Percentiles rank a stretch among this genome's conserved stretches.
Evolutionary conservation across 306 rosid species (phyloP).

Genomic region (Lablab purpureus): DNA sequence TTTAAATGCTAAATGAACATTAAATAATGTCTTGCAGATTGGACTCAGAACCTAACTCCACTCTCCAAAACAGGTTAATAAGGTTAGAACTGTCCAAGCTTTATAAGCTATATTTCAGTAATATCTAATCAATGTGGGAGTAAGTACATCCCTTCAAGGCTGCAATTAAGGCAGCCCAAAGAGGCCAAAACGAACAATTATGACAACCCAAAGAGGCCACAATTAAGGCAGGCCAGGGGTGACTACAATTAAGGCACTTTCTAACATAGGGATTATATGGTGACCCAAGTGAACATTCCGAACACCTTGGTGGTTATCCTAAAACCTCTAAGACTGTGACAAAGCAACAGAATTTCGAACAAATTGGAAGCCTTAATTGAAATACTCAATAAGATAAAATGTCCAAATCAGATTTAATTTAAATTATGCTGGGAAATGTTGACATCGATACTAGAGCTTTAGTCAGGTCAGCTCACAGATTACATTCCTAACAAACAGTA

Average conservation of each 20-base stretch:
- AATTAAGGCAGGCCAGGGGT: background rate
- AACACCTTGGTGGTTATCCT: background rate
- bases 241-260: background rate
- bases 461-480: background rate
- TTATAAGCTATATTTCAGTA: background rate
- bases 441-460: background rate
- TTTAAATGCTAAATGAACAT: conserved; percentile 6
- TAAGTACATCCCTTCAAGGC: background rate
- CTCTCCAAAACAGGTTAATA: background rate
- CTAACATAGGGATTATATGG: background rate
- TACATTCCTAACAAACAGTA: background rate
- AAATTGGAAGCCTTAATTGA: conserved; percentile 7
- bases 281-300: conserved; percentile 13
- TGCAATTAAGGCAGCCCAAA: background rate
- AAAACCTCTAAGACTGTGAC: conserved; percentile 18
- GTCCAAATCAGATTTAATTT: background rate
- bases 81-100: background rate
- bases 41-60: background rate
- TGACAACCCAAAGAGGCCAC: background rate
- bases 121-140: background rate
- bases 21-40: background rate
- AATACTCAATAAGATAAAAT: background rate
- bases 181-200: background rate
- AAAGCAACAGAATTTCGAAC: background rate
- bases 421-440: conserved; percentile 5